Evolutionary conservation across 768 basidiomycete species (phyloP), one percentile per base, ranked within the genome.

Genomic region (Lactifluus echinatus): DNA sequence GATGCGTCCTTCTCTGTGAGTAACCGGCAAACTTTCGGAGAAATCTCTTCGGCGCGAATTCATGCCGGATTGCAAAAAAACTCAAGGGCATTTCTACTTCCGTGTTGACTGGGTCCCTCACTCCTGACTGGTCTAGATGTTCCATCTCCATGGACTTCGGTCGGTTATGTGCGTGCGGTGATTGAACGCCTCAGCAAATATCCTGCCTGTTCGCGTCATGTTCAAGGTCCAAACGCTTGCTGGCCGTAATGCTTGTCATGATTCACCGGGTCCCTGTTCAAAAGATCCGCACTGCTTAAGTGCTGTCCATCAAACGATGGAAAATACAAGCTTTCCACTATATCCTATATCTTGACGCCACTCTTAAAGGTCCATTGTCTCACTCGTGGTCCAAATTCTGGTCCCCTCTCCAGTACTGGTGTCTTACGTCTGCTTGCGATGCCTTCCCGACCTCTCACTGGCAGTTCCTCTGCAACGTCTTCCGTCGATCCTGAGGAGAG

Each of bases 121-220:
- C 47, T 21, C 50, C 36, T 53, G 28, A 31, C 34, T 45, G 21
- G 40, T 44, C 42, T 37, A 31, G 58, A 55, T 36, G 24, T 34
- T 8, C 58, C 42, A 47, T 55, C 53, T 59, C 53, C 58, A 42
- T 59, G 34, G 53, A 59, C 48, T 10, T 59, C 58, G 58, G 58
- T 50, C 17, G 28, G 58, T 59, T 50, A 50, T 55, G 42, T 39
- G 42, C 47, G 14, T 45, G 58, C 53, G 58, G 58, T 28, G 53
- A 59, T 59, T 55, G 53, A 19, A 48, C 28, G 47, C 50, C 48
- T 23, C 5, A 45, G 19, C 21, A 29, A 24, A 37, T 15, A 45
- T 37, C 26, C 17, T 26, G 26, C 31, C 42, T 29, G 15, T 31
- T 53, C 33, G 47, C 57, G 57, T 53, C 58, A 39, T 45, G 12